Conservation (phyloP, 768 basidiomycete genomes). For the Serendipita vermifera region DNA sequence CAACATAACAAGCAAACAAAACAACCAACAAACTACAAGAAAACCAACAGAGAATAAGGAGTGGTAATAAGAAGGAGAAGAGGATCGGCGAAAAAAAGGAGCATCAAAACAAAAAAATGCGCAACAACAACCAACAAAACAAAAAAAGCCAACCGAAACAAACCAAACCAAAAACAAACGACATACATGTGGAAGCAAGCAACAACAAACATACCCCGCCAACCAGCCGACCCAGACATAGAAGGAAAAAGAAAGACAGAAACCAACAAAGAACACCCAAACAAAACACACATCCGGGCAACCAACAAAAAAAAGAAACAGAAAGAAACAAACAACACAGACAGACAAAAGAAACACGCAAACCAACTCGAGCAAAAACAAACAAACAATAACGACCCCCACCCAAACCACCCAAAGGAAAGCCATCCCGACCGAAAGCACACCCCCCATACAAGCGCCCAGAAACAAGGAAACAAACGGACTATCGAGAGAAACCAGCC, state of each 20-base stretch:
- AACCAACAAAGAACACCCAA: conserved; percentile 33
- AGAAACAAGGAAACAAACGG: too few relatives aligned
- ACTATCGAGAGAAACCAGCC: too few relatives aligned
- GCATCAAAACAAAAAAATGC: conserved; percentile 46
- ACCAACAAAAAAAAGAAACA: conserved; percentile 25
- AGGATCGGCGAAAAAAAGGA: conserved; percentile 40
- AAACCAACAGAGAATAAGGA: conserved; percentile 47
- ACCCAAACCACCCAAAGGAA: too few relatives aligned
- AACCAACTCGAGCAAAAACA: too few relatives aligned
- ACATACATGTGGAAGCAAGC: conserved; percentile 65
- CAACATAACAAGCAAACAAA: not conserved
- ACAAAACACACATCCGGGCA: conserved; percentile 27
- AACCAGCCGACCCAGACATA: conserved; percentile 57
- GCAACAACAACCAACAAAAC: conserved; percentile 47
- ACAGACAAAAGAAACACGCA: too few relatives aligned
- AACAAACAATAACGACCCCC: too few relatives aligned
- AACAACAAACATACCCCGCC: conserved; percentile 66
- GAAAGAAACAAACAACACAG: conserved; percentile 66
- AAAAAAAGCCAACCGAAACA: not conserved
- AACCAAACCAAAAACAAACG: conserved; percentile 19
- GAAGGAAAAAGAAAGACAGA: conserved; percentile 63
- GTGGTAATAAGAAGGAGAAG: conserved; percentile 53
- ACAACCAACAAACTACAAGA: too few relatives aligned
- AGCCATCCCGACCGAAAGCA: too few relatives aligned
- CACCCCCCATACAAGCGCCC: too few relatives aligned